Base-by-base conservation (phyloP, 495 filamentous ascomycete genomes). In the Tuber microsphaerosporum region DNA sequence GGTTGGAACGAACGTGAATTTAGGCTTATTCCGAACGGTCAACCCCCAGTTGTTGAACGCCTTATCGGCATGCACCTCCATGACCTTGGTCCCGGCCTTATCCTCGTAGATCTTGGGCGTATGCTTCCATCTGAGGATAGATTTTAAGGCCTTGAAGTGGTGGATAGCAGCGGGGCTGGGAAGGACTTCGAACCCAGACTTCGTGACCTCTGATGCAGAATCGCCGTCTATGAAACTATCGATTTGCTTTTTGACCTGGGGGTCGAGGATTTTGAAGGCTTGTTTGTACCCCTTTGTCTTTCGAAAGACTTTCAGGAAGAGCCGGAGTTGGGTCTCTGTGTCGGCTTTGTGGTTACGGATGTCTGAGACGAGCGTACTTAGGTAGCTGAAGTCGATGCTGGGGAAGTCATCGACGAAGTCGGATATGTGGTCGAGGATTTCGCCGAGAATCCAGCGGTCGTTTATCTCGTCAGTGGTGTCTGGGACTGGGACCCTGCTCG, bases 21-120 rank as follows among this genome's bases (percentile, higher is more conserved):
- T 77, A 2, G 87, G 87, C 4, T 73, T 85, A 74, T 88, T 87
- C 31, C 79, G 73, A n/a, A 88, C 82, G 10, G 81, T 85, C 26
- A 77, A 74, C 16, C 87, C 87, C 87, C 87, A 89, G 76, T 89
- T 89, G 43, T 85, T 46, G 73, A 89, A 89, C 1, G 7, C 16
- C n/a, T 46, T 22, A 45, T 79, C 41, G 19, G 12, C 17, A 12
- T 81, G 14, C 12, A 79, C 73, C 77, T 80, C 56, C 75, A 77
- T 77, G 39, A 71, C 46, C 65, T 77, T 77, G 14, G 48, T 75
- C 75, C 20, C 3, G 1, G 56, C 75, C 51, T 34, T 42, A 44
- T 77, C 75, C 68, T 77, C 75, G 71, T 77, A 77, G 22, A 77
- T 56, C 22, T 70, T 68, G n/a, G 75, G 75, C 8, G n/a, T 31